Evolutionary conservation across 345 rosid species (phyloP), one percentile per base, ranked within the genome.

Genomic region (Ailanthus altissimus): DNA sequence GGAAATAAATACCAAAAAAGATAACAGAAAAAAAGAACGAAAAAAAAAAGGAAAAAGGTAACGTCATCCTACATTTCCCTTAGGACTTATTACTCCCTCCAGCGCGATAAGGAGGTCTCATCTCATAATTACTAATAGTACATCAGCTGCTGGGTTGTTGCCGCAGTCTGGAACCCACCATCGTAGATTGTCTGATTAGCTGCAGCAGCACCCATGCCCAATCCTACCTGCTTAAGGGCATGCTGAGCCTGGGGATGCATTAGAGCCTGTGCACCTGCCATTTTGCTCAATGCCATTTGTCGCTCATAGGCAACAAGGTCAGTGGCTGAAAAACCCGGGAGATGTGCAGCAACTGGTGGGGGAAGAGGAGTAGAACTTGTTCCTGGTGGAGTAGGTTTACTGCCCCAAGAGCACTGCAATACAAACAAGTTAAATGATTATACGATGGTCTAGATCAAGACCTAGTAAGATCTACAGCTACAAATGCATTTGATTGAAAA

Each of bases 341-440:
- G 77, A 20, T 86, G 81, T 3, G 80, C 85, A 0, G 86, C 88
- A 32, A 82, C 83, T 11, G 98, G 97, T 5, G 93, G 97, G 2
- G 98, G 98, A 38, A 94, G 96, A 25, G 97, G 98, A 57, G 85
- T 73, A 76, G 98, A 91, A 70, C 89, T 90, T 38, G 96, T 87
- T 59, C 99, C 96, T 7, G 94, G 83, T 42, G 93, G 94, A 36
- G 98, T 94, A 18, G 97, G 97, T 80, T 94, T 94, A 86, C 89
- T 93, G 65, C 97, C 97, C 98, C 98, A 94, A 4, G 97, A 94
- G 74, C 99, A 95, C 99, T 93, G 83, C 87, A 75, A 51, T 23
- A 42, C 45, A 18, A 28, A 64, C 46, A 47, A 21, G 58, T 66
- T 54, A 14, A 11, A 75, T 25, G 9, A 54, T 64, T 20, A 51